phyloP scores from a whole-genome alignment of 371 early-diverging fungal genomes.

The Mortierella sp. region DNA sequence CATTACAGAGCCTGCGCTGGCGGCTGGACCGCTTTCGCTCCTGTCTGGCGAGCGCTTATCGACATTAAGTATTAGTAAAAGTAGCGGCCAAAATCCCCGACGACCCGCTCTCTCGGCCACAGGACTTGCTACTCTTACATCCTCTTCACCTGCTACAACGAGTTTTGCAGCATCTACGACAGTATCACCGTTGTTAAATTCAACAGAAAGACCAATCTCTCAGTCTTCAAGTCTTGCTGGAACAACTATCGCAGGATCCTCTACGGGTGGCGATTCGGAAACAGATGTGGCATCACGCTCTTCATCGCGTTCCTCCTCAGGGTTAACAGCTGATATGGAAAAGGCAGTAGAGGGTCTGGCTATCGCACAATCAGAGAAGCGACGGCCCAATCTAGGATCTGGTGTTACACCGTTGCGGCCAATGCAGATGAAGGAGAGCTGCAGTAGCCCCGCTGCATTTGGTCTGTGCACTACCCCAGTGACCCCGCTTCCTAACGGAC shows the following conservation, averaged over 20 bases:
- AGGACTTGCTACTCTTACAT: background rate
- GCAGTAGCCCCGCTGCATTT: constrained; percentile 28
- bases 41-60: constrained; percentile 22
- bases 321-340: constrained; percentile 16
- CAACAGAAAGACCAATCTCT: constrained; percentile 12
- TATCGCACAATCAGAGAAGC: background rate
- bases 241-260: constrained; percentile 2
- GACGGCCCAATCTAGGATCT: background rate
- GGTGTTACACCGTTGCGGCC: background rate
- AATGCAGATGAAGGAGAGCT: constrained; percentile 25
- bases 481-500: constrained; percentile 12
- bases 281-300: background rate
- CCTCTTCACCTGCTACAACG: background rate
- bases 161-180: background rate
- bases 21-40: constrained; percentile 39
- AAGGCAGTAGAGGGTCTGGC: background rate
- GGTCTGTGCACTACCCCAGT: constrained; percentile 28
- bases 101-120: constrained; percentile 18
- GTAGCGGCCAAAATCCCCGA: background rate
- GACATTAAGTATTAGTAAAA: constrained; percentile 8
- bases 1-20: constrained; percentile 10
- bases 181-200: background rate
- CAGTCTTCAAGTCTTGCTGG: constrained; percentile 25
- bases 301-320: constrained; percentile 20
- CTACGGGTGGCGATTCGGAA: constrained; percentile 1